Percentiles rank a stretch among this genome's conserved stretches.
Evolutionary conservation across 2,329 filamentous ascomycete genomes (phyloP).

Genomic region (Acephala macrosclerotiorum): DNA sequence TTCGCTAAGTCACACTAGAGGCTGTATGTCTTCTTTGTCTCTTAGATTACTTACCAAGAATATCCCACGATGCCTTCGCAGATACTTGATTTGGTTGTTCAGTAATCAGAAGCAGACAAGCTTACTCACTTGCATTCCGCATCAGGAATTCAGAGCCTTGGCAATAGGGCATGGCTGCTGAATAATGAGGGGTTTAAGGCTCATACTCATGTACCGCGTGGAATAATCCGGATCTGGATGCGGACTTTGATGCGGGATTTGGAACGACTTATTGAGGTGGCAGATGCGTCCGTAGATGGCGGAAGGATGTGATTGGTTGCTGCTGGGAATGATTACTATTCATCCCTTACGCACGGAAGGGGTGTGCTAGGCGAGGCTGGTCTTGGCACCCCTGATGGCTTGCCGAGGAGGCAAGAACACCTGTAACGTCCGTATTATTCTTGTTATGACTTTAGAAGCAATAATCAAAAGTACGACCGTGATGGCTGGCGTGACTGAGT

Average conservation of each 20-base stretch:
- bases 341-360: constrained; percentile 1
- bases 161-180: not conserved
- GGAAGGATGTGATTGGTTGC: not conserved
- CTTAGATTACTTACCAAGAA: not conserved
- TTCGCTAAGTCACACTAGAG: not conserved
- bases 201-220: not conserved
- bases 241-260: not conserved
- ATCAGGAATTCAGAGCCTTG: not conserved
- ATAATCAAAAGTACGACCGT: not conserved
- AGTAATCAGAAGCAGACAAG: not conserved
- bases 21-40: not conserved
- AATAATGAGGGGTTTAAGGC: not conserved
- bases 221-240: not conserved
- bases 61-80: not conserved
- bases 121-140: not conserved
- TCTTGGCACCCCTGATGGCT: not conserved
- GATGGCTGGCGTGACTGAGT: not conserved
- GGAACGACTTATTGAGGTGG: not conserved
- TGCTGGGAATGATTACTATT: constrained; percentile 10
- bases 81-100: not conserved
- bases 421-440: constrained; percentile 1
- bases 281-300: not conserved
- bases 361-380: not conserved
- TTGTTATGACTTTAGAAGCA: not conserved
- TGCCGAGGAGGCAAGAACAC: not conserved